phyloP scores from a whole-genome alignment of 23 red algal genomes.

The Gracilaria domingensis region DNA sequence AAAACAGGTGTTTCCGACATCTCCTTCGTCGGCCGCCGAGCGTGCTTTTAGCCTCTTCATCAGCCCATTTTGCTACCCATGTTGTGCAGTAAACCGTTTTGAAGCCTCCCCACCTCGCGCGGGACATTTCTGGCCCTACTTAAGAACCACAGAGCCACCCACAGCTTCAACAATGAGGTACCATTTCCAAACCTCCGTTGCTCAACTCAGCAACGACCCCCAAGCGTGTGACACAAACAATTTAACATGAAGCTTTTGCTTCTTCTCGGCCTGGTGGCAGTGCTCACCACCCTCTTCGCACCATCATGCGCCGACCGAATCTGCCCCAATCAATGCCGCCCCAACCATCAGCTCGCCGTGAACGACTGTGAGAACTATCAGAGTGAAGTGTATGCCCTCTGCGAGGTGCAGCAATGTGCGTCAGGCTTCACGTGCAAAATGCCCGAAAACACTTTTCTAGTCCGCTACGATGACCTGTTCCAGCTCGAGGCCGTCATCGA shows the following conservation, averaged over 20 bases:
- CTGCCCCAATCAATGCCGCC: neutral
- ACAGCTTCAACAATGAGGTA: neutral
- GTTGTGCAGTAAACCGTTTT: neutral
- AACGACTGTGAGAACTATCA: neutral
- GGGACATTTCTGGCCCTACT: neutral
- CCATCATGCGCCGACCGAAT: neutral
- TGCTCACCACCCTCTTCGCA: neutral
- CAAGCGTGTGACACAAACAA: neutral
- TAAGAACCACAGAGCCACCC: neutral
- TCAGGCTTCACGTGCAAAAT: neutral
- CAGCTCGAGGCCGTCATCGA: slow-evolving; percentile 7
- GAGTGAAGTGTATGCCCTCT: neutral
- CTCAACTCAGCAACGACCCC: neutral
- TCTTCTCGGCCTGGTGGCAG: neutral
- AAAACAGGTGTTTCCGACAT: too few species aligned
- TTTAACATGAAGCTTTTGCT: neutral
- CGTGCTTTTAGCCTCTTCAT: neutral
- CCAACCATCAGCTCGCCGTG: neutral
- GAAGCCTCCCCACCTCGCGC: neutral
- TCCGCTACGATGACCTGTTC: neutral
- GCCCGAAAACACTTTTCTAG: neutral
- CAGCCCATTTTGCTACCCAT: neutral
- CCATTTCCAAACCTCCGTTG: neutral
- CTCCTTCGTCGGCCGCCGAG: too few species aligned
- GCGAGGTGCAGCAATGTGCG: neutral